A percentile compares a stretch with the other conserved stretches of the same genome.
phyloP scores from a whole-genome alignment of 1,284 basidiomycete genomes.

The Tausonia pullulans region DNA sequence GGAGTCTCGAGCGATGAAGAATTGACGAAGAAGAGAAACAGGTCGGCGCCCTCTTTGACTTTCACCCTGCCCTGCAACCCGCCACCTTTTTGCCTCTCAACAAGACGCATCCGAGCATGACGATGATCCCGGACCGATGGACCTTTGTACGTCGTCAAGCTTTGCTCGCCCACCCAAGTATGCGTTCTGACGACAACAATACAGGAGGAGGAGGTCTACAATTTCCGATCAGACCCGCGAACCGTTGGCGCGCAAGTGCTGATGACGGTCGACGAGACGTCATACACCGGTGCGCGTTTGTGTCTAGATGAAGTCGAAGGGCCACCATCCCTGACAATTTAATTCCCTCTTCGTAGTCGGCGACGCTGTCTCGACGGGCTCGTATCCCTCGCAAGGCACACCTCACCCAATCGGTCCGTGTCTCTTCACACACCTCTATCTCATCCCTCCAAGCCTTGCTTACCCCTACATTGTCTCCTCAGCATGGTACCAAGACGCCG shows the following conservation, averaged over 20 bases:
- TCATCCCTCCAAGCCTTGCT: background rate
- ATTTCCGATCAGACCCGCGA: constrained; percentile 65
- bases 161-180: background rate
- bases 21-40: background rate
- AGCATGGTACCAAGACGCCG: constrained; percentile 70
- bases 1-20: too few species aligned
- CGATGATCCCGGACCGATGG: constrained; percentile 53
- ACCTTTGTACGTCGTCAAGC: constrained; percentile 28
- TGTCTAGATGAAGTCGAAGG: background rate
- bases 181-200: background rate
- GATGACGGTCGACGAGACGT: constrained; percentile 55
- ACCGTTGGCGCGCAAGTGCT: constrained; percentile 52
- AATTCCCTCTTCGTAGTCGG: constrained; percentile 19
- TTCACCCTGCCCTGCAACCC: constrained; percentile 53
- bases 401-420: constrained; percentile 33
- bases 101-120: constrained; percentile 53
- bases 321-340: background rate
- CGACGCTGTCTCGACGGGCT: constrained; percentile 25
- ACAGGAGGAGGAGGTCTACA: constrained; percentile 44
- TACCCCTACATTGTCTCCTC: constrained; percentile 14
- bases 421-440: background rate
- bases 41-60: constrained; percentile 53
- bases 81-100: constrained; percentile 30
- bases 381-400: constrained; percentile 25
- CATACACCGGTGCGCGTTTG: constrained; percentile 44